Percentiles rank a stretch among this genome's conserved stretches.
phyloP scores from a whole-genome alignment of 176 grass and related monocot genomes.

The Rhipidocladum racemiflorum region DNA sequence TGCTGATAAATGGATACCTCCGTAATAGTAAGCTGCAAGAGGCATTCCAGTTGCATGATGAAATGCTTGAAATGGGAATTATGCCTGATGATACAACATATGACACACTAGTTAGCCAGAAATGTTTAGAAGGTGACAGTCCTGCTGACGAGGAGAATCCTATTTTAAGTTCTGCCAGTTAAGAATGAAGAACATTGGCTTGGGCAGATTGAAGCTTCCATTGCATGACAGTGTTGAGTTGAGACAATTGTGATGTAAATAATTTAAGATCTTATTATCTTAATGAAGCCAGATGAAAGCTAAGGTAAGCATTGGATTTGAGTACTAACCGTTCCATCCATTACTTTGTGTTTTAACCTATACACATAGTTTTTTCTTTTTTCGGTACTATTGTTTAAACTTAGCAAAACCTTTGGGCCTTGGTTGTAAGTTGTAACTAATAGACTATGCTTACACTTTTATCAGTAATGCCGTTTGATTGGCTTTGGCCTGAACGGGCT shows the following conservation, averaged over 20 bases:
- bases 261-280: constrained; percentile 20
- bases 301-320: constrained; percentile 20
- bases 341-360: not conserved
- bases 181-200: not conserved
- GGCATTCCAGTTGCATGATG: constrained; percentile 75
- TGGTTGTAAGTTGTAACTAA: not conserved
- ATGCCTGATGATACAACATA: constrained; percentile 62
- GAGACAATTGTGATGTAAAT: constrained; percentile 17
- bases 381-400: not conserved
- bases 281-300: constrained; percentile 3
- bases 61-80: constrained; percentile 74
- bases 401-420: not conserved
- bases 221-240: not conserved
- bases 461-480: not conserved
- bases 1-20: constrained; percentile 68
- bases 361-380: not conserved
- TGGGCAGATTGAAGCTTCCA: constrained; percentile 11
- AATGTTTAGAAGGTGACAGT: constrained; percentile 21
- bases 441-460: not conserved
- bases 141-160: constrained; percentile 1
- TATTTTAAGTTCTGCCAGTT: constrained; percentile 8
- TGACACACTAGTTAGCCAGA: constrained; percentile 51
- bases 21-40: constrained; percentile 64
- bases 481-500: not conserved
- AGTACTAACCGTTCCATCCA: not conserved